A percentile compares a stretch with the other conserved stretches of the same genome.
Evolutionary conservation across 352 stramenopile species (phyloP).

Genomic region (Thraustochytrium sp.): DNA sequence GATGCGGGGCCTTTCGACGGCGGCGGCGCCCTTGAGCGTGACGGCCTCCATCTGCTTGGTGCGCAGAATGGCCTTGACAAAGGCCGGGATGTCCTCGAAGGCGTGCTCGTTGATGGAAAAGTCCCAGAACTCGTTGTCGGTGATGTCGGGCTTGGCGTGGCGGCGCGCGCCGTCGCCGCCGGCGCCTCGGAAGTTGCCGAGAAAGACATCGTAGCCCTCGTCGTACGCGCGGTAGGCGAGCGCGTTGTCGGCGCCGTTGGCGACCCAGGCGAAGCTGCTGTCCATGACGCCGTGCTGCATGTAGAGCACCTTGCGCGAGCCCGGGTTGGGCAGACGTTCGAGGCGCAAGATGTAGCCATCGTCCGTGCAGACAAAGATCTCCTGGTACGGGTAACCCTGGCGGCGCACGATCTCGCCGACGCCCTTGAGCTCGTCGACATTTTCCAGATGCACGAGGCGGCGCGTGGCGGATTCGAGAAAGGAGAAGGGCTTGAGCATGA

Average conservation of each 20-base stretch:
- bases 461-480: slow-evolving; percentile 30
- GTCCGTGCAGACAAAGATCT: slow-evolving; percentile 38
- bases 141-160: slow-evolving; percentile 32
- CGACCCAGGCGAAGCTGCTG: slow-evolving; percentile 47
- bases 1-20: slow-evolving; percentile 22
- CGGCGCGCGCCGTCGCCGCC: slow-evolving; percentile 1
- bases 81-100: slow-evolving; percentile 46
- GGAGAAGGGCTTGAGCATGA: slow-evolving; percentile 6
- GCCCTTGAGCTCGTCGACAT: slow-evolving; percentile 38
- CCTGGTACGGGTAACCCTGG: slow-evolving; percentile 36
- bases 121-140: slow-evolving; percentile 46
- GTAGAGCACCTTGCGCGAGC: slow-evolving; percentile 42
- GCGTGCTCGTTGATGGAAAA: slow-evolving; percentile 50
- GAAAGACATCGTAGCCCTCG: slow-evolving; percentile 51
- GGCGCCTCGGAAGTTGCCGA: slow-evolving; percentile 48
- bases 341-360: slow-evolving; percentile 49
- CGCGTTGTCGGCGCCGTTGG: slow-evolving; percentile 36
- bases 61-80: slow-evolving; percentile 43
- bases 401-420: slow-evolving; percentile 32
- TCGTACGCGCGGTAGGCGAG: slow-evolving; percentile 45
- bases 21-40: slow-evolving; percentile 1
- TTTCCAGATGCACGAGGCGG: slow-evolving; percentile 37
- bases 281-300: slow-evolving; percentile 53
- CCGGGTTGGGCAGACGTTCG: slow-evolving; percentile 47
- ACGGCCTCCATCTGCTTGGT: slow-evolving; percentile 42